Conservation (phyloP, 495 filamentous ascomycete species). For the Copromyces sp. region DNA sequence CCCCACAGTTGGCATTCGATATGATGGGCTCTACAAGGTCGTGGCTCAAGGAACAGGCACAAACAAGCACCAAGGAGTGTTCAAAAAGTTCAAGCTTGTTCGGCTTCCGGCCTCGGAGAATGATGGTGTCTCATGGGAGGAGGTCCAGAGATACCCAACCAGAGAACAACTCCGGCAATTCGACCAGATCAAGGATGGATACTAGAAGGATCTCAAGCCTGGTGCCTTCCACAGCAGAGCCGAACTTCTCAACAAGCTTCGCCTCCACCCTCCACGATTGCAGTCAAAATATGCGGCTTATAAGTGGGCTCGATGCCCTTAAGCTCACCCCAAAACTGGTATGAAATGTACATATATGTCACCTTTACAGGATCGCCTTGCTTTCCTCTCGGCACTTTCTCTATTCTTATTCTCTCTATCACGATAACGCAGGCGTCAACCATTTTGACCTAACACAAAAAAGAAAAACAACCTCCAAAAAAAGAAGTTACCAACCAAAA, state of each 20-base stretch:
- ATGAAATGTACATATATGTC: not conserved
- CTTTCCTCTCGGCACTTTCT: not conserved
- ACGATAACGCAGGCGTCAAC: not conserved
- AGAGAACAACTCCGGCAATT: not conserved
- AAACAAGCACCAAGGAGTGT: slow-evolving; percentile 19
- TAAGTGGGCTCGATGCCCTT: not conserved
- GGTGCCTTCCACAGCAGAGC: not conserved
- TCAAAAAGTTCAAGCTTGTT: slow-evolving; percentile 35
- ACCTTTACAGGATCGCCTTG: not conserved
- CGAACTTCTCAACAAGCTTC: not conserved
- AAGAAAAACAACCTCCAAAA: not conserved
- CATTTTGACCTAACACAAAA: not conserved
- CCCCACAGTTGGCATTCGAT: slow-evolving; percentile 36
- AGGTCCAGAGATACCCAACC: not conserved
- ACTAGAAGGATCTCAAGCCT: not conserved
- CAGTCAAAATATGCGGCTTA: not conserved
- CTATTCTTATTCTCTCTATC: not conserved
- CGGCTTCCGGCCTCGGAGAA: slow-evolving; percentile 22
- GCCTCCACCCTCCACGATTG: not conserved
- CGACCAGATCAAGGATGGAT: slow-evolving; percentile 1
- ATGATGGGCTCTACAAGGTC: slow-evolving; percentile 45
- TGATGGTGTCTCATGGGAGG: not conserved
- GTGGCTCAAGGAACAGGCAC: not conserved
- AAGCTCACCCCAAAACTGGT: not conserved
- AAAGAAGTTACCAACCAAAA: not conserved